These are phyloP conservation scores for Coemansia sp. DNA, from an alignment of 192 early-diverging fungal genomes.

Conservation along the genomic window DNA sequence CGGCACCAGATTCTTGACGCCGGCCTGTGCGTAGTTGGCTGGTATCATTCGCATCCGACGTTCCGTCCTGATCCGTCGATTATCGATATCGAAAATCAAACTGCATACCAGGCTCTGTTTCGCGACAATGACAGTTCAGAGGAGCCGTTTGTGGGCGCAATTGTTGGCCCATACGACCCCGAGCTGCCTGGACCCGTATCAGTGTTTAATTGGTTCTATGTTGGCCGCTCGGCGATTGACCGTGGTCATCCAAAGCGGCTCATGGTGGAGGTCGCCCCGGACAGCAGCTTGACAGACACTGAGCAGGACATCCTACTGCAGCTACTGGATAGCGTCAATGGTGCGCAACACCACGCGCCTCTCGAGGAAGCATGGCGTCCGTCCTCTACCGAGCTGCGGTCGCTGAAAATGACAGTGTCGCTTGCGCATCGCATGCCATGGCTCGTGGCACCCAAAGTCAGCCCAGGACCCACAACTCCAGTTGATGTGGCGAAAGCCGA, in stretches of 20 bases:
- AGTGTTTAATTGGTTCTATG: constrained; percentile 87
- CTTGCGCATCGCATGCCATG: constrained; percentile 74
- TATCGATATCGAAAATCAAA: constrained; percentile 90
- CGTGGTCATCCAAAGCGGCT: constrained; percentile 66
- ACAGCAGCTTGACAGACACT: constrained; percentile 47
- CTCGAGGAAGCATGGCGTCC: constrained; percentile 75
- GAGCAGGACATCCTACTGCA: constrained; percentile 56
- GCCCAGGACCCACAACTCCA: neutral
- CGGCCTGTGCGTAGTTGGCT: constrained; percentile 81
- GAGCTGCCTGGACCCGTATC: constrained; percentile 71
- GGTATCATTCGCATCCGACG: constrained; percentile 94
- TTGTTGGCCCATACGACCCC: constrained; percentile 86
- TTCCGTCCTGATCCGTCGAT: constrained; percentile 84
- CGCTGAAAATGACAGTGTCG: constrained; percentile 68
- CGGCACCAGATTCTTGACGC: constrained; percentile 68
- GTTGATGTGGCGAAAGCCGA: neutral
- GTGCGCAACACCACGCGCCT: constrained; percentile 57
- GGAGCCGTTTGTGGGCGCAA: constrained; percentile 87
- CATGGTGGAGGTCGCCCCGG: constrained; percentile 56
- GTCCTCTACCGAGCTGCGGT: constrained; percentile 63
- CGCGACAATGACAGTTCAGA: constrained; percentile 55
- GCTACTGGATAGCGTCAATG: constrained; percentile 57
- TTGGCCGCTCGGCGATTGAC: constrained; percentile 57
- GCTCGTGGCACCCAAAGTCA: constrained; percentile 33
- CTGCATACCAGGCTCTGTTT: constrained; percentile 79